Conservation (phyloP, 2,329 filamentous ascomycete species). For the Rutstroemia sp. region DNA sequence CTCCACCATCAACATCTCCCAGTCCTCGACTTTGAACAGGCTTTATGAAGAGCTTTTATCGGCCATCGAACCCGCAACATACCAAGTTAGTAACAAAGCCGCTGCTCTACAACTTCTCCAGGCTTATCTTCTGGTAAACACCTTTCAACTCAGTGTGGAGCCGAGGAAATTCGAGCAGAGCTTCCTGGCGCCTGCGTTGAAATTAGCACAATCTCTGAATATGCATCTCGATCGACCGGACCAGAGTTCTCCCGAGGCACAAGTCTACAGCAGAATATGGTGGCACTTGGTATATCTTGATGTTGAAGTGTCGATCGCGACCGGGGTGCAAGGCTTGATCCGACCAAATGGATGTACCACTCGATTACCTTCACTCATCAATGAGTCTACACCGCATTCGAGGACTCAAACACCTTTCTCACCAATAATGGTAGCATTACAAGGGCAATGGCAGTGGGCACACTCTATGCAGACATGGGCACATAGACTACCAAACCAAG, state of each 20-base stretch:
- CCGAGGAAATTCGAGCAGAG: neutral
- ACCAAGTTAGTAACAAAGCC: neutral
- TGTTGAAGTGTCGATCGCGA: conserved; percentile 8
- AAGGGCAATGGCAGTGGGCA: conserved; percentile 11
- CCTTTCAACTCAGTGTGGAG: conserved; percentile 2
- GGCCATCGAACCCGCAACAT: conserved; percentile 1
- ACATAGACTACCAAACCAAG: neutral
- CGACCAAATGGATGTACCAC: neutral
- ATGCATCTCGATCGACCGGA: neutral
- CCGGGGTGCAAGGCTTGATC: conserved; percentile 5
- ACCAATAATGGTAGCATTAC: conserved; percentile 3
- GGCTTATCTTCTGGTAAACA: conserved; percentile 10
- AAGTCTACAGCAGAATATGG: conserved; percentile 6
- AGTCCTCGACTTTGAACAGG: neutral
- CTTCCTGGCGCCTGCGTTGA: conserved; percentile 6
- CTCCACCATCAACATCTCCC: neutral
- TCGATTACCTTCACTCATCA: neutral
- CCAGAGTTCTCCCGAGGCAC: neutral
- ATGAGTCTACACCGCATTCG: neutral
- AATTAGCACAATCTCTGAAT: neutral
- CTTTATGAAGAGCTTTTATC: neutral
- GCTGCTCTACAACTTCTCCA: conserved; percentile 2
- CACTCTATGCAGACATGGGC: conserved; percentile 8
- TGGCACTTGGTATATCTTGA: conserved; percentile 8
- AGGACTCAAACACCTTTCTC: neutral